phyloP scores from a whole-genome alignment of 768 basidiomycete genomes.

The Naganishia kalamii region DNA sequence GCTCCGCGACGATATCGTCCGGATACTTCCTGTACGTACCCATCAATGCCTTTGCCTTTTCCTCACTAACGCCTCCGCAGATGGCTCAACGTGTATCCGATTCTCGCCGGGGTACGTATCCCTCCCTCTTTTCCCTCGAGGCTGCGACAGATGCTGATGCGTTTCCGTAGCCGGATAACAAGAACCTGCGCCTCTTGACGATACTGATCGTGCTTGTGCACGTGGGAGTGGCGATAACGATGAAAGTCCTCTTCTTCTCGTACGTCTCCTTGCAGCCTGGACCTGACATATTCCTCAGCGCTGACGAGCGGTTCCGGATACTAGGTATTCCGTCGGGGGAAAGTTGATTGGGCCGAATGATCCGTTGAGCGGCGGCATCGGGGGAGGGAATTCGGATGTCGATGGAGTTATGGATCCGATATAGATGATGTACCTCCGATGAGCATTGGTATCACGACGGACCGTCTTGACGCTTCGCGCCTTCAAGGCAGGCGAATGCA shows the following conservation, averaged over 20 bases:
- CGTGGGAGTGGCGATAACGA: conserved; percentile 68
- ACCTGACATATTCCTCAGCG: not conserved
- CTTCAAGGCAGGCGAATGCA: no score
- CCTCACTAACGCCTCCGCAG: conserved; percentile 13
- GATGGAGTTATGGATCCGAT: not conserved
- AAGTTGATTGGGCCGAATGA: conserved; percentile 25
- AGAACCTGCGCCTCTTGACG: conserved; percentile 76
- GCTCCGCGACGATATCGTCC: conserved; percentile 66
- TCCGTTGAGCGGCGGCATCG: conserved; percentile 10
- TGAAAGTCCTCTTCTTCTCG: conserved; percentile 71
- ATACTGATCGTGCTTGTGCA: conserved; percentile 69
- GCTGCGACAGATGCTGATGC: no score
- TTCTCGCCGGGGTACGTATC: conserved; percentile 67
- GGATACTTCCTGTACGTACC: conserved; percentile 68
- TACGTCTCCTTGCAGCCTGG: conserved; percentile 23
- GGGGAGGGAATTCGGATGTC: conserved; percentile 4
- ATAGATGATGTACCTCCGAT: not conserved
- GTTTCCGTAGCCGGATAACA: conserved; percentile 60
- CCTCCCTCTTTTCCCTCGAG: not conserved
- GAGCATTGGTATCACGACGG: no score
- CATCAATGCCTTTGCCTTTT: conserved; percentile 29
- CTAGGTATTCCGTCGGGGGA: conserved; percentile 22
- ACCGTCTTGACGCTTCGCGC: no score
- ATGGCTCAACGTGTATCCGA: conserved; percentile 65
- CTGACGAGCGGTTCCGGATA: not conserved